Base-by-base conservation (phyloP, 1,284 basidiomycete species). In the Earliella scabrosa region DNA sequence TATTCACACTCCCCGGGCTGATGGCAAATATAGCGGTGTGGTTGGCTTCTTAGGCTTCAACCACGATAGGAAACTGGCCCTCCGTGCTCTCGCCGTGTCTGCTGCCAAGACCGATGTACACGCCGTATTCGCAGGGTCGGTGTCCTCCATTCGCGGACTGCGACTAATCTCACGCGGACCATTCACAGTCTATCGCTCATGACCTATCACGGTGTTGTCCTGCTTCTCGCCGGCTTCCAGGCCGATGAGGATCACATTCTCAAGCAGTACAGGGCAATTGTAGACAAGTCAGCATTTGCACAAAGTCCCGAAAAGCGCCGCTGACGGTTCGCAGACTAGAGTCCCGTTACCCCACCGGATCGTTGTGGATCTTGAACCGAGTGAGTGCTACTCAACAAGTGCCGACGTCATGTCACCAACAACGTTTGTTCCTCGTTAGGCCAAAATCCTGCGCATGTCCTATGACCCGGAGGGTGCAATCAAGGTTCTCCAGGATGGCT, bases 11-110 rank as follows among this genome's bases (percentile, higher is more conserved):
- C 13, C 29, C 46, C 24, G 24, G 53, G 55, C 50, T 52, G 6
- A 51, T 24, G 18, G 47, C 24, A 36, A n/a, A 24, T 43, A 9
- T 62, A 90, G 87, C 71, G 73, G 78, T 27, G 75, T 92, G 1
- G 87, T 90, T 2, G 88, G 88, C 11, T 81, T 90, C 64, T 76
- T 92, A 21, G 90, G 90, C 0, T 92, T 87, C 72, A 84, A 86
- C 54, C 80, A 87, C 56, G 88, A 92, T 66, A 75, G 89, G 26
- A 79, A 78, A 52, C 73, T 88, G 0, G 90, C 87, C 0, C 74
- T 92, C 24, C 80, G 80, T 50, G 87, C 89, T 0, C 75, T 92
- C 4, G 80, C 85, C 1, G 82, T 92, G 6, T 81, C 87, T 10
- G 87, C 88, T 9, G 76, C 79, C 5, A 81, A 81, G 61, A 75